Percentiles rank a stretch among this genome's conserved stretches.
Evolutionary conservation across 176 grass and related monocot genomes (phyloP).

Genomic region (Hsuehochloa calcarea): DNA sequence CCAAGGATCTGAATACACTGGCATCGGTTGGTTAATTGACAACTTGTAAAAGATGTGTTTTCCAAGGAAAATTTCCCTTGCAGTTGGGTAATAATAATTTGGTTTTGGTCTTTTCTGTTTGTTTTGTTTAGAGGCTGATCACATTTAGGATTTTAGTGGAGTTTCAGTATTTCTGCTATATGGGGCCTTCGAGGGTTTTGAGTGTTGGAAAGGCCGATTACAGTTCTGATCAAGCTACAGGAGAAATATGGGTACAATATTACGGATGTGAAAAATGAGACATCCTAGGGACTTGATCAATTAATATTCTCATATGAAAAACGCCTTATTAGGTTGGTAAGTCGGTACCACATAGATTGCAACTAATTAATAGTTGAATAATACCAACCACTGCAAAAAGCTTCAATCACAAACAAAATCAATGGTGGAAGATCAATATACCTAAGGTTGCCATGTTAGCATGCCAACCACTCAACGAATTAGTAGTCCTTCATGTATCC

Average conservation of each 20-base stretch:
- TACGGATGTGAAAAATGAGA: background rate
- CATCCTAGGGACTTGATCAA: background rate
- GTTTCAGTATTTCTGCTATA: background rate
- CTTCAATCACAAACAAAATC: background rate
- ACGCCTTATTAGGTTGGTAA: background rate
- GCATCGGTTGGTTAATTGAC: background rate
- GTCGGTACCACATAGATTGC: background rate
- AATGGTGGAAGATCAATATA: background rate
- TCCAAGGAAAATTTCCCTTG: background rate
- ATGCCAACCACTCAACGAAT: background rate
- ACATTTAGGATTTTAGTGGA: background rate
- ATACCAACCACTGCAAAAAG: background rate
- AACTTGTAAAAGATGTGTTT: slow-evolving; percentile 15
- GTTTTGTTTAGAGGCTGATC: background rate
- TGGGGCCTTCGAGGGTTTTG: background rate
- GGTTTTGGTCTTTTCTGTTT: background rate
- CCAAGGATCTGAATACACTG: background rate
- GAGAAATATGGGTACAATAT: background rate
- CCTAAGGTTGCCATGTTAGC: slow-evolving; percentile 6
- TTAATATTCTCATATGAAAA: background rate
- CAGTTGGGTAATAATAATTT: background rate
- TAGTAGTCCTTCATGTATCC: background rate
- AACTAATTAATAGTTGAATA: background rate
- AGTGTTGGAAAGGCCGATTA: background rate
- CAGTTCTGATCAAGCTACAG: background rate